Evolutionary conservation across 192 early-diverging fungal genomes (phyloP).

Genomic region (Linnemannia zychae): DNA sequence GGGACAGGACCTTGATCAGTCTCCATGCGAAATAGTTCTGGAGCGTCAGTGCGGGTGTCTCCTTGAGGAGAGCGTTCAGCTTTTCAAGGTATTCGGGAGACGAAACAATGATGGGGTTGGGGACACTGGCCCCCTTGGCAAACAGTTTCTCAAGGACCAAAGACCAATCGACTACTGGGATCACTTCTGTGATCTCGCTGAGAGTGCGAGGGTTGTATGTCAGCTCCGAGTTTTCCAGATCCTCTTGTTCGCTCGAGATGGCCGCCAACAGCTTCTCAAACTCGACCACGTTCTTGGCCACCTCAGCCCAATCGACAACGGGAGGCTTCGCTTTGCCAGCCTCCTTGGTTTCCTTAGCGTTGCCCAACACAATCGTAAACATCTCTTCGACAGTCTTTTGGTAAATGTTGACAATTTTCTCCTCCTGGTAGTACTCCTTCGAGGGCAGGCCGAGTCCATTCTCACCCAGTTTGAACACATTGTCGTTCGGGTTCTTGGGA

Average conservation of each 20-base stretch:
- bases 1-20: constrained; percentile 50
- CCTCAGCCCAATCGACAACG: constrained; percentile 35
- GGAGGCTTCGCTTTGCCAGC: not conserved
- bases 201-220: constrained; percentile 63
- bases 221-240: constrained; percentile 63
- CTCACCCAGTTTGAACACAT: constrained; percentile 64
- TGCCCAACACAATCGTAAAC: constrained; percentile 53
- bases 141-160: constrained; percentile 44
- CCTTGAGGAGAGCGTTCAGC: constrained; percentile 55
- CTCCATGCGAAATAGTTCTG: constrained; percentile 70
- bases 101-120: constrained; percentile 61
- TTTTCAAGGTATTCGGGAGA: constrained; percentile 62
- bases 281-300: constrained; percentile 63
- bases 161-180: constrained; percentile 60
- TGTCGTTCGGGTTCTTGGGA: constrained; percentile 69
- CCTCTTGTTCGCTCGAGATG: constrained; percentile 62
- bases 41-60: constrained; percentile 48
- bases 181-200: constrained; percentile 37
- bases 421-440: constrained; percentile 74
- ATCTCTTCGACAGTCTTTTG: constrained; percentile 58
- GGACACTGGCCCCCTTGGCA: not conserved
- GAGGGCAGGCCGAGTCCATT: constrained; percentile 71
- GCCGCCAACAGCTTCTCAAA: constrained; percentile 71
- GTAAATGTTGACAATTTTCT: constrained; percentile 59
- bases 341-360: not conserved